Conservation (phyloP, 331 rosid genomes). For the Saraca asoca region DNA sequence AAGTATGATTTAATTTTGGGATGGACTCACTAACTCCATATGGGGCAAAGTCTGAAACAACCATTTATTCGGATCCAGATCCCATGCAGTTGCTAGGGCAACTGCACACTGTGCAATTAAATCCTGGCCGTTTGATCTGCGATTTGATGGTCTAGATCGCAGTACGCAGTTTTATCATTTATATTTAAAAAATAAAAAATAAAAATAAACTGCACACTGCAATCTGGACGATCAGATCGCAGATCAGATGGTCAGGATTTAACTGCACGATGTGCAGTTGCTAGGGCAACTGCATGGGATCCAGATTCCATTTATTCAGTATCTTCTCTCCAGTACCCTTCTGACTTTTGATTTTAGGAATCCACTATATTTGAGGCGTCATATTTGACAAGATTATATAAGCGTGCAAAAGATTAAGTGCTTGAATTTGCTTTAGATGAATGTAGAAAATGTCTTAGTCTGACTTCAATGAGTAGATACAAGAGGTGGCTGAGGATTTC, state of each 20-base stretch:
- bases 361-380: slow-evolving; percentile 15
- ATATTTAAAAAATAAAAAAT: too few relatives aligned
- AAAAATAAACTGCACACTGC: too few relatives aligned
- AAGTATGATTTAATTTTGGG: slow-evolving; percentile 19
- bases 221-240: too few relatives aligned
- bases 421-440: slow-evolving; percentile 16
- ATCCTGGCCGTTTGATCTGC: too few relatives aligned
- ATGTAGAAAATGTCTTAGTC: slow-evolving; percentile 10
- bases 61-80: not conserved
- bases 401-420: slow-evolving; percentile 14
- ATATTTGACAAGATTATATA: slow-evolving; percentile 7
- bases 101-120: too few relatives aligned
- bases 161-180: too few relatives aligned
- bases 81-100: too few relatives aligned
- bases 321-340: slow-evolving; percentile 5
- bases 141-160: too few relatives aligned
- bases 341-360: slow-evolving; percentile 8
- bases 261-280: too few relatives aligned
- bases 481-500: too few relatives aligned
- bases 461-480: slow-evolving; percentile 9
- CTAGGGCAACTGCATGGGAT: too few relatives aligned
- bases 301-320: not conserved
- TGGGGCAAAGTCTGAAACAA: slow-evolving; percentile 19
- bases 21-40: slow-evolving; percentile 1
- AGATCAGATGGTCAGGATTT: too few relatives aligned